A percentile compares a stretch with the other conserved stretches of the same genome.
phyloP scores from a whole-genome alignment of 2,329 filamentous ascomycete species.

The Albophoma yamanashiensis region DNA sequence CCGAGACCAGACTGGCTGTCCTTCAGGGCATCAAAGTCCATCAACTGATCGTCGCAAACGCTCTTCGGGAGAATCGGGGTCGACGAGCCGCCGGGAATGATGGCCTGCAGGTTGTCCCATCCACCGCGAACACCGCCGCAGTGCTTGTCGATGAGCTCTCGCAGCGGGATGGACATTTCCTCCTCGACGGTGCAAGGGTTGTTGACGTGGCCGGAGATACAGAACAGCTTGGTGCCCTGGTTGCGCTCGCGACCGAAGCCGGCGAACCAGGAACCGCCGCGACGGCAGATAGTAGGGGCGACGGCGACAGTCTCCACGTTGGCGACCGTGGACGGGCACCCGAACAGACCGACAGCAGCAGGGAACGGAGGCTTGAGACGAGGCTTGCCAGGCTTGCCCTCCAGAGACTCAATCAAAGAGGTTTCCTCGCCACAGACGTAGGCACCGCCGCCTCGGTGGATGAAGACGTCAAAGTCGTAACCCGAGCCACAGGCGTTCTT shows the following conservation, averaged over 20 bases:
- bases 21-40: slow-evolving; percentile 98
- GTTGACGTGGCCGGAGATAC: slow-evolving; percentile 98
- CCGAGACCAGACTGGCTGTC: slow-evolving; percentile 95
- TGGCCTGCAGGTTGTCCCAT: slow-evolving; percentile 92
- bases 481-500: slow-evolving; percentile 97
- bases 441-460: slow-evolving; percentile 93
- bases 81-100: slow-evolving; percentile 94
- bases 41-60: slow-evolving; percentile 88
- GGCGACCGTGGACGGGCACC: slow-evolving; percentile 93
- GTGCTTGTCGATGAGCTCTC: slow-evolving; percentile 95
- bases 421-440: slow-evolving; percentile 99
- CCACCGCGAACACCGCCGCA: slow-evolving; percentile 93
- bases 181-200: slow-evolving; percentile 97
- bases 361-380: slow-evolving; percentile 98
- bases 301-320: slow-evolving; percentile 98
- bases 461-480: slow-evolving; percentile 95
- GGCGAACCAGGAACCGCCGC: slow-evolving; percentile 88
- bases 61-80: slow-evolving; percentile 88
- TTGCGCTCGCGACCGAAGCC: slow-evolving; percentile 92
- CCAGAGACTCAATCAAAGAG: slow-evolving; percentile 92
- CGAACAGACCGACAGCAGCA: slow-evolving; percentile 92
- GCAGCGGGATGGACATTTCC: slow-evolving; percentile 96
- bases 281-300: slow-evolving; percentile 87
- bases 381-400: slow-evolving; percentile 97
- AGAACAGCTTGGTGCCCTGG: slow-evolving; percentile 94